These are phyloP conservation scores for Barnettozyma pratensis DNA, from an alignment of 805 yeast species.

Conservation along the genomic window DNA sequence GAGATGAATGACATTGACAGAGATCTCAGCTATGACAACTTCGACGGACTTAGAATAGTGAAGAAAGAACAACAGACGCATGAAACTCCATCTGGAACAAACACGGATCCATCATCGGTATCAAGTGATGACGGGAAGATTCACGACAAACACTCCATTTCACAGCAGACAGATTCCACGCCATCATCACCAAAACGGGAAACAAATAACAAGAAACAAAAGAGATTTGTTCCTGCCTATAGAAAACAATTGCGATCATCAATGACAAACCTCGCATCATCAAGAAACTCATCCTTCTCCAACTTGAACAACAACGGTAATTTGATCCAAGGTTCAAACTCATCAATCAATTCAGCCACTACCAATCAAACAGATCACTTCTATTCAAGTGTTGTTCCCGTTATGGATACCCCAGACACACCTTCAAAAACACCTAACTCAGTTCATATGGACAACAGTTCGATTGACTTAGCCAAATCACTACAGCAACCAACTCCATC, in stretches of 20 bases:
- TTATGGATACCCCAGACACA: slow-evolving; percentile 13
- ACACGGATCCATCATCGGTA: slow-evolving; percentile 4
- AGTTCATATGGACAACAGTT: slow-evolving; percentile 5
- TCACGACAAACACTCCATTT: neutral
- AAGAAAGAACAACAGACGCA: slow-evolving; percentile 1
- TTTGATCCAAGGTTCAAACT: slow-evolving; percentile 19
- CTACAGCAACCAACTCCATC: slow-evolving; percentile 24
- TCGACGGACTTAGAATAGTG: slow-evolving; percentile 22
- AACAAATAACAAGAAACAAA: slow-evolving; percentile 3
- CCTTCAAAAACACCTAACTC: slow-evolving; percentile 7
- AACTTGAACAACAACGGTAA: slow-evolving; percentile 10
- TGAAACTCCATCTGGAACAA: neutral
- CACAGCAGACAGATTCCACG: slow-evolving; percentile 2
- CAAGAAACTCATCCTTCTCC: slow-evolving; percentile 20
- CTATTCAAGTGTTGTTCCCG: slow-evolving; percentile 23
- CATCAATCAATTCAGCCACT: slow-evolving; percentile 21
- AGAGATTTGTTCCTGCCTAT: slow-evolving; percentile 34
- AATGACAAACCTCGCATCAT: slow-evolving; percentile 16
- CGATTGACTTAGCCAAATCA: slow-evolving; percentile 21
- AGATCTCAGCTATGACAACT: slow-evolving; percentile 28
- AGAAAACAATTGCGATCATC: slow-evolving; percentile 29
- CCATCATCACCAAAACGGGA: slow-evolving; percentile 6
- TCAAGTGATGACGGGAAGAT: slow-evolving; percentile 9
- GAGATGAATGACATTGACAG: slow-evolving; percentile 33
- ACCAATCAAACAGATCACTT: slow-evolving; percentile 24